Conservation (phyloP, 306 rosid species). For the Cicer pinnatifidum region DNA sequence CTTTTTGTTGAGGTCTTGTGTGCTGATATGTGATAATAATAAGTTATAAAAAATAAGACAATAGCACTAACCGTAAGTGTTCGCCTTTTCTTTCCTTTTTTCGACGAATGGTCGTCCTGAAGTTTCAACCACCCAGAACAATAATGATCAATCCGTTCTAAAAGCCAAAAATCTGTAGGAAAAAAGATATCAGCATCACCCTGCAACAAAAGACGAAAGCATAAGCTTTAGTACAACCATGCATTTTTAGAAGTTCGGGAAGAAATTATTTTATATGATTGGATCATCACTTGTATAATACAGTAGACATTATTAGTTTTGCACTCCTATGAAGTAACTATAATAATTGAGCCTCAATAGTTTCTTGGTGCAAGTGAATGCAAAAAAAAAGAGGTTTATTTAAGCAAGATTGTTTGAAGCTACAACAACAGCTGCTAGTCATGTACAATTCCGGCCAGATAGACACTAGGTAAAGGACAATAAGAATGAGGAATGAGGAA, state of each 20-base stretch:
- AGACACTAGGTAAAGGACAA: background rate
- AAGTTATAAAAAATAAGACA: conserved; percentile 5
- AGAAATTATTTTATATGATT: conserved; percentile 22
- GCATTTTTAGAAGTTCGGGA: conserved; percentile 25
- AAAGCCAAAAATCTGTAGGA: conserved; percentile 88
- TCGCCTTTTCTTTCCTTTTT: conserved; percentile 86
- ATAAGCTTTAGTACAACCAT: conserved; percentile 22
- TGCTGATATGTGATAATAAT: conserved; percentile 3
- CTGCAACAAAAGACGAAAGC: conserved; percentile 53
- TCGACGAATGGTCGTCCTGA: conserved; percentile 53
- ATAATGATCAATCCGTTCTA: conserved; percentile 87
- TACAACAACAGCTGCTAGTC: conserved; percentile 8
- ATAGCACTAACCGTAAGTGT: conserved; percentile 69
- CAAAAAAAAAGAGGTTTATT: conserved; percentile 30
- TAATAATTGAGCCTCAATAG: background rate
- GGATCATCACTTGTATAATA: conserved; percentile 2
- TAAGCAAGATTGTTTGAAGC: conserved; percentile 37
- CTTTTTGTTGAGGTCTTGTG: background rate
- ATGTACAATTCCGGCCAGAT: background rate
- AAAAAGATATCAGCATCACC: conserved; percentile 96
- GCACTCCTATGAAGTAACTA: conserved; percentile 16
- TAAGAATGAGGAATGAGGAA: conserved; percentile 4
- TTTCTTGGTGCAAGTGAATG: conserved; percentile 16
- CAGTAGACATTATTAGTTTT: background rate
- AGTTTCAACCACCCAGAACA: conserved; percentile 84